Conservation (phyloP, 768 basidiomycete species). For the Amanita brunnescens region DNA sequence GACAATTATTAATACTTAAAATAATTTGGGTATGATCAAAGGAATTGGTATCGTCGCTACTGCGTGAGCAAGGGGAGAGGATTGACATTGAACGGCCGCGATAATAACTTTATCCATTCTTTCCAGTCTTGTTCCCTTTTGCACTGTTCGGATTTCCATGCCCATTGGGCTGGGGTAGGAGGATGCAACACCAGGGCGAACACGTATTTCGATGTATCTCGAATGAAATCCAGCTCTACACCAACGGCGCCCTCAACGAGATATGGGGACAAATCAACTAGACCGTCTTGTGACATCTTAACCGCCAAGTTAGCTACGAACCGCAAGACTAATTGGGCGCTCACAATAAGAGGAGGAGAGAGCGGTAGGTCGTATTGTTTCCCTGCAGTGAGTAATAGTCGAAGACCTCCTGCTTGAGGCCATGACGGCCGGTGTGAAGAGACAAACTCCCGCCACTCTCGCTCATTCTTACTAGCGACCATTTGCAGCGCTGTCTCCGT, state of each 20-base stretch:
- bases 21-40: no score
- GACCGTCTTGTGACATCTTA: slow-evolving; percentile 38
- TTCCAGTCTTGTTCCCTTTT: slow-evolving; percentile 31
- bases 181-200: slow-evolving; percentile 41
- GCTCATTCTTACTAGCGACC: background rate
- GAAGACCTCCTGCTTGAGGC: slow-evolving; percentile 2
- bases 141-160: slow-evolving; percentile 20
- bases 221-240: slow-evolving; percentile 33
- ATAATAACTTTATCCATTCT: slow-evolving; percentile 27
- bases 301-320: background rate
- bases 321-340: background rate
- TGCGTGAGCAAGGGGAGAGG: background rate
- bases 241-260: slow-evolving; percentile 31
- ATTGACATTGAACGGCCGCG: slow-evolving; percentile 23
- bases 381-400: background rate
- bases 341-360: slow-evolving; percentile 4
- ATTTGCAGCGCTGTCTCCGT: background rate
- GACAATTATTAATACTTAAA: background rate
- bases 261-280: slow-evolving; percentile 44
- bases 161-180: slow-evolving; percentile 39
- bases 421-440: background rate
- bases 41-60: background rate
- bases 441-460: background rate
- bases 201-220: slow-evolving; percentile 35
- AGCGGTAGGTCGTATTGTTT: background rate